phyloP scores from a whole-genome alignment of 2,329 filamentous ascomycete species.

The Phialophora macrospora region DNA sequence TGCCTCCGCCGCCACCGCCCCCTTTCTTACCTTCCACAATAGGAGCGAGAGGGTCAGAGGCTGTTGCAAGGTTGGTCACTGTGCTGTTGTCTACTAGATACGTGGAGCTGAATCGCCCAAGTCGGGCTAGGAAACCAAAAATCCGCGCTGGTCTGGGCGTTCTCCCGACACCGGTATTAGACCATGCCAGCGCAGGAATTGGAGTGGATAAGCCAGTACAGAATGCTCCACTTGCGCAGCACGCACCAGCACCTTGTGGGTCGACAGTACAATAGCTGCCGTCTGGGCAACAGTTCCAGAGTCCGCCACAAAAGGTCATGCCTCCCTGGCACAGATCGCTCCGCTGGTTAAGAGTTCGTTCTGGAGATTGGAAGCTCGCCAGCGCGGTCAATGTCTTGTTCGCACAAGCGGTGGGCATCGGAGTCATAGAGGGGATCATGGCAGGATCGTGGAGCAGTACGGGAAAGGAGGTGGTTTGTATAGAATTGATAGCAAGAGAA shows the following conservation, averaged over 20 bases:
- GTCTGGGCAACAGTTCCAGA: neutral
- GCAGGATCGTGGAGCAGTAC: neutral
- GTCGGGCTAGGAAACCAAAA: constrained; percentile 1
- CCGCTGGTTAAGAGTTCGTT: neutral
- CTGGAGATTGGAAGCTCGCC: neutral
- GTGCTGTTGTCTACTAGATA: neutral
- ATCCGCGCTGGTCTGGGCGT: neutral
- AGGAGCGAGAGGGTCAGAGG: neutral
- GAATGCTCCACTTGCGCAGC: constrained; percentile 7
- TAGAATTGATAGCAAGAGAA: neutral
- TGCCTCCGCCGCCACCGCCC: constrained; percentile 3
- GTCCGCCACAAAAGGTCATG: constrained; percentile 1
- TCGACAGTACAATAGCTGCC: constrained; percentile 13
- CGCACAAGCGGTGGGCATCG: no score
- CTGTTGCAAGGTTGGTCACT: neutral
- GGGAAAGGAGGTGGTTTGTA: neutral
- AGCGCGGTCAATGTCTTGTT: neutral
- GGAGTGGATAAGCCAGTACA: constrained; percentile 10
- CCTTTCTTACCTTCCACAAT: constrained; percentile 1
- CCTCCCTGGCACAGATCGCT: neutral
- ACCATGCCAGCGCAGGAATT: neutral
- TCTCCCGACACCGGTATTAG: neutral
- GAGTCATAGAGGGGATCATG: neutral
- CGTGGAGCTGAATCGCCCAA: neutral
- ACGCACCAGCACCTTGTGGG: neutral